Evolutionary conservation across 2,329 filamentous ascomycete species (phyloP).

Genomic region (Colletotrichum chrysophilum): DNA sequence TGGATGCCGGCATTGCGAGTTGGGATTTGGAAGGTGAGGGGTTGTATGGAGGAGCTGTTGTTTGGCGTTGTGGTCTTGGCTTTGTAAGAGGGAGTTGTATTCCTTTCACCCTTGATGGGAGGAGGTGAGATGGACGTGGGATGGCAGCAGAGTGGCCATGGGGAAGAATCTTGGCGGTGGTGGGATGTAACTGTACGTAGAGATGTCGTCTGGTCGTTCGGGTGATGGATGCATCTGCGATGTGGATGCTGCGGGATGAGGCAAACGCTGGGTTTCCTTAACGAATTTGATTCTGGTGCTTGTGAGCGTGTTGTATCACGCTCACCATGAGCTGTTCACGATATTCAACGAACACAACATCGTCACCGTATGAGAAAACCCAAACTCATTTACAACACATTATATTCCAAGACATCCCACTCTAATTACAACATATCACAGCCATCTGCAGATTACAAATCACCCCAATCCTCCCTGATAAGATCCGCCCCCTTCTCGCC

Average conservation of each 20-base stretch:
- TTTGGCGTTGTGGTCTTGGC: not conserved
- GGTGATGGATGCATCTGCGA: not conserved
- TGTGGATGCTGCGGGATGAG: not conserved
- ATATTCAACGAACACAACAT: not conserved
- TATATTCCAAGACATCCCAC: not conserved
- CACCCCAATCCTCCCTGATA: constrained; percentile 30
- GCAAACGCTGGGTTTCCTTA: not conserved
- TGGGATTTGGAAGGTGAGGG: not conserved
- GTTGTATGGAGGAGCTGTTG: not conserved
- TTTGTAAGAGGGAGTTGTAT: not conserved
- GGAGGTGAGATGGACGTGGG: not conserved
- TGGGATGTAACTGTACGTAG: not conserved
- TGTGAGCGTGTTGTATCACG: not conserved
- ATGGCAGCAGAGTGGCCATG: not conserved
- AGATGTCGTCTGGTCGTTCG: not conserved
- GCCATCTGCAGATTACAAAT: not conserved
- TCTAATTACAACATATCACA: not conserved
- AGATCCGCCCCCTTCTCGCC: constrained; percentile 35
- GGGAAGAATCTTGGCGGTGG: not conserved
- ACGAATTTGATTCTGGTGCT: not conserved
- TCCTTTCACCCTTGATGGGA: not conserved
- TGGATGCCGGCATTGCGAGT: not conserved
- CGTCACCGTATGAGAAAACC: not conserved
- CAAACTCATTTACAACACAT: not conserved
- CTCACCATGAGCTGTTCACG: not conserved